phyloP scores from a whole-genome alignment of 768 basidiomycete species.

The Suillus subaureus region DNA sequence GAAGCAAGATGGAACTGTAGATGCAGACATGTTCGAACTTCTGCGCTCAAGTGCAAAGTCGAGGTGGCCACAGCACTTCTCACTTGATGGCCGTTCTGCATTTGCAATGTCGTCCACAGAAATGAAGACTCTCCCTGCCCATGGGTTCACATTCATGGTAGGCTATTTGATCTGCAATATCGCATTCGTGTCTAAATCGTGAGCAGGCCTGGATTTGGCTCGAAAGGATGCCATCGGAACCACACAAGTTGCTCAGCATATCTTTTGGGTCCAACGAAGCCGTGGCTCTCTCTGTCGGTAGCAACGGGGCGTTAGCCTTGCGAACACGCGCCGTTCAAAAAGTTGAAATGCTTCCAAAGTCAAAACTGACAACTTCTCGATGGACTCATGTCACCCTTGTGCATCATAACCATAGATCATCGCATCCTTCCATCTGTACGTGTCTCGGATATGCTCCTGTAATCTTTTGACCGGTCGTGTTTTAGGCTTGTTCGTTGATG shows the following conservation, averaged over 20 bases:
- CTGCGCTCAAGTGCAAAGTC: conserved; percentile 72
- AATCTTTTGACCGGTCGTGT: conserved; percentile 11
- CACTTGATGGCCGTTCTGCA: conserved; percentile 57
- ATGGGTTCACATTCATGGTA: conserved; percentile 79
- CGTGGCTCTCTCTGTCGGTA: conserved; percentile 50
- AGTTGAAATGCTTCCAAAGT: conserved; percentile 45
- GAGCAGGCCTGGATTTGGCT: conserved; percentile 52
- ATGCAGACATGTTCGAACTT: conserved; percentile 68
- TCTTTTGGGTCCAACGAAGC: conserved; percentile 32
- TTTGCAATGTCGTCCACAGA: conserved; percentile 51
- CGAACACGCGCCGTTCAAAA: conserved; percentile 41
- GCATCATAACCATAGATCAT: conserved; percentile 58
- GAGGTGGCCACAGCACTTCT: conserved; percentile 80
- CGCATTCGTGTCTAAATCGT: neutral
- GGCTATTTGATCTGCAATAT: neutral
- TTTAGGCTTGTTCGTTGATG: conserved; percentile 75
- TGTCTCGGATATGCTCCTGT: conserved; percentile 6
- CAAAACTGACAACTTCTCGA: conserved; percentile 51
- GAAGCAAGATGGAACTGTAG: conserved; percentile 50
- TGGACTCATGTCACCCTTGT: conserved; percentile 78
- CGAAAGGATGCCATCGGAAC: conserved; percentile 40
- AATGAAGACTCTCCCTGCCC: conserved; percentile 53
- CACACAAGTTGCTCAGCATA: conserved; percentile 41
- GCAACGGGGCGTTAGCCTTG: conserved; percentile 60
- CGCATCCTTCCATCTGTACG: conserved; percentile 64